A percentile compares a stretch with the other conserved stretches of the same genome.
phyloP scores from a whole-genome alignment of 192 early-diverging fungal species.

The Linnemannia hyalina region DNA sequence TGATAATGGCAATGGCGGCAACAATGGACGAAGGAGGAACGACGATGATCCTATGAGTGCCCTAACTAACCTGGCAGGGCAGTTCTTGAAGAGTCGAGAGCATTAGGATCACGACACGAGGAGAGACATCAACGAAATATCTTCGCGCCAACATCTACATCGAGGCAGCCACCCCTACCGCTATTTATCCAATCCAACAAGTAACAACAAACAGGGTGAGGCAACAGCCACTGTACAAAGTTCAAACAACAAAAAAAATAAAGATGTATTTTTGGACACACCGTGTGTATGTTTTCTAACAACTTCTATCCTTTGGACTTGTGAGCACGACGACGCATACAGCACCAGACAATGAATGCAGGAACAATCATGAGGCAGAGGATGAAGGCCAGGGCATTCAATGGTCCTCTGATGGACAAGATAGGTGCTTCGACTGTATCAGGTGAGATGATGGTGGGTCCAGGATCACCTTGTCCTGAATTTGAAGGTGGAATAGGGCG shows the following conservation, averaged over 20 bases:
- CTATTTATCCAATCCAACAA: too few relatives aligned
- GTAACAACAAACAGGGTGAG: not conserved
- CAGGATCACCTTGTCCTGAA: slow-evolving; percentile 4
- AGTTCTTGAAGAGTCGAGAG: slow-evolving; percentile 30
- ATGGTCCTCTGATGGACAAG: slow-evolving; percentile 9
- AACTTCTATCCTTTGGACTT: too few relatives aligned
- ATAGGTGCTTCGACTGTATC: not conserved
- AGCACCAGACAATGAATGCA: slow-evolving; percentile 46
- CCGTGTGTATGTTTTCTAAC: too few relatives aligned
- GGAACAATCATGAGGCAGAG: slow-evolving; percentile 41
- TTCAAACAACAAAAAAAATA: slow-evolving; percentile 17
- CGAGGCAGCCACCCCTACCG: not conserved
- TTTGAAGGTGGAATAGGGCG: not conserved
- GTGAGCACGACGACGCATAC: slow-evolving; percentile 24
- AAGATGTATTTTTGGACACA: not conserved
- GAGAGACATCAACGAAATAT: not conserved
- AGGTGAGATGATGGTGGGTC: not conserved
- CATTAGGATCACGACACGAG: not conserved
- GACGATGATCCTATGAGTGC: not conserved
- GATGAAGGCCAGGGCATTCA: slow-evolving; percentile 3
- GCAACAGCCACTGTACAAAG: slow-evolving; percentile 1
- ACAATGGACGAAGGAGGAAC: too few relatives aligned
- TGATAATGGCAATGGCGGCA: not conserved
- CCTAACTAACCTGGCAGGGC: slow-evolving; percentile 12
- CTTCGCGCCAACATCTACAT: not conserved